Conservation (phyloP, 202 grass and related monocot genomes). For the Musa balbisiana region DNA sequence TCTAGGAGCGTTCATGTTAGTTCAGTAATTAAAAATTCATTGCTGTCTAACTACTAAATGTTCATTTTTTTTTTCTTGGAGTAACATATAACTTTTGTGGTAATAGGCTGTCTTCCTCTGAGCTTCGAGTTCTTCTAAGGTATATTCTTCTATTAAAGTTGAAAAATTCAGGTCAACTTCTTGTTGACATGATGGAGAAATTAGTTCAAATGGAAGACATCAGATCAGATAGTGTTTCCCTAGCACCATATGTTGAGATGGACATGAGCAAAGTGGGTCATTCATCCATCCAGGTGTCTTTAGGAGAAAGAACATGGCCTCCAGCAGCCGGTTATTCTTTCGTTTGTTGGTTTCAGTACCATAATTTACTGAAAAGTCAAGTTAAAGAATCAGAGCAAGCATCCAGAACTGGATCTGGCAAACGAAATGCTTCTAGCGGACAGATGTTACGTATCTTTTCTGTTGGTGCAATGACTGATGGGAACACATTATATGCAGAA, state of each 20-base stretch:
- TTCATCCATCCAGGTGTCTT: constrained; percentile 94
- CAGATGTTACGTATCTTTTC: constrained; percentile 92
- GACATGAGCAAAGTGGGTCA: constrained; percentile 94
- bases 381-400: constrained; percentile 66
- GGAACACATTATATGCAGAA: constrained; percentile 66
- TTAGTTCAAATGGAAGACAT: constrained; percentile 86
- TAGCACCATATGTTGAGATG: constrained; percentile 94
- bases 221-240: constrained; percentile 64
- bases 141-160: constrained; percentile 90
- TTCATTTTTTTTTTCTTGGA: neutral
- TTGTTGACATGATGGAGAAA: constrained; percentile 96
- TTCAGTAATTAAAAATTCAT: neutral
- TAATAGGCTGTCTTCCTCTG: constrained; percentile 79
- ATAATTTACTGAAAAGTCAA: constrained; percentile 65
- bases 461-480: constrained; percentile 78
- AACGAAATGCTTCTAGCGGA: constrained; percentile 37
- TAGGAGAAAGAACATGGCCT: constrained; percentile 99
- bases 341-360: constrained; percentile 97
- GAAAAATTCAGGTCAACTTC: constrained; percentile 74
- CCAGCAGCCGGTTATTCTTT: constrained; percentile 97
- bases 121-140: constrained; percentile 78
- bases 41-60: neutral
- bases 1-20: constrained; percentile 86
- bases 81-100: constrained; percentile 12
- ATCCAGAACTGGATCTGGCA: constrained; percentile 41